Evolutionary conservation across 176 grass and related monocot genomes (phyloP).

Genomic region (Musa schizocarpa): DNA sequence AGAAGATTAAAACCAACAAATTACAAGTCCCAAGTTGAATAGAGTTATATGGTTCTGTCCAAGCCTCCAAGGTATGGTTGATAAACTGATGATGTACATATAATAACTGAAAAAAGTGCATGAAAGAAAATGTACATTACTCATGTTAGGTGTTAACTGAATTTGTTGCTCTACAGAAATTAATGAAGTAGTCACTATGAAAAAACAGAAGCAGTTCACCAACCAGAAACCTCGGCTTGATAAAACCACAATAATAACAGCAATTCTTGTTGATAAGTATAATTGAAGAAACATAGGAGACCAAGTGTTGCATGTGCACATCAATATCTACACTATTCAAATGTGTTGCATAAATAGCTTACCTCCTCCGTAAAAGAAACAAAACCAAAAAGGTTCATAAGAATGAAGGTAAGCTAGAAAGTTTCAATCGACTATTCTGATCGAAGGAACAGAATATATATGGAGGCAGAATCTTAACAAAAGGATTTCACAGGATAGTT

Average conservation of each 20-base stretch:
- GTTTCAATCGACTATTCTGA: not conserved
- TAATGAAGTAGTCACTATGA: slow-evolving; percentile 1
- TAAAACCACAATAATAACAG: not conserved
- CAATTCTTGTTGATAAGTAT: not conserved
- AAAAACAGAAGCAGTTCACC: not conserved
- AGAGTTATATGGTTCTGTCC: no score
- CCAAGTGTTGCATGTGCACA: not conserved
- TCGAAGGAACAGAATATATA: no score
- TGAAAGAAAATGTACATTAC: no score
- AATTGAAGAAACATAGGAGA: not conserved
- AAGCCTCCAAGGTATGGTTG: no score
- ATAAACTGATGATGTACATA: no score
- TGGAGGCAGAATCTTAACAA: no score
- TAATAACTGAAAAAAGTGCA: no score
- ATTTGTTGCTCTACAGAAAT: slow-evolving; percentile 35
- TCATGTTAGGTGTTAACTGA: no score
- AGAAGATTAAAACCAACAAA: no score
- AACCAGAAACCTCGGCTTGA: not conserved
- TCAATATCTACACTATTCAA: not conserved
- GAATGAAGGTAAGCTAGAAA: not conserved
- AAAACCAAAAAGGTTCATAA: not conserved
- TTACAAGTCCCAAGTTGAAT: no score
- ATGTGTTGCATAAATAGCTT: not conserved
- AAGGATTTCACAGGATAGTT: no score
- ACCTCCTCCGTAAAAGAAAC: not conserved